Conservation (phyloP, 2,329 filamentous ascomycete genomes). For the Alternaria brassicicola region DNA sequence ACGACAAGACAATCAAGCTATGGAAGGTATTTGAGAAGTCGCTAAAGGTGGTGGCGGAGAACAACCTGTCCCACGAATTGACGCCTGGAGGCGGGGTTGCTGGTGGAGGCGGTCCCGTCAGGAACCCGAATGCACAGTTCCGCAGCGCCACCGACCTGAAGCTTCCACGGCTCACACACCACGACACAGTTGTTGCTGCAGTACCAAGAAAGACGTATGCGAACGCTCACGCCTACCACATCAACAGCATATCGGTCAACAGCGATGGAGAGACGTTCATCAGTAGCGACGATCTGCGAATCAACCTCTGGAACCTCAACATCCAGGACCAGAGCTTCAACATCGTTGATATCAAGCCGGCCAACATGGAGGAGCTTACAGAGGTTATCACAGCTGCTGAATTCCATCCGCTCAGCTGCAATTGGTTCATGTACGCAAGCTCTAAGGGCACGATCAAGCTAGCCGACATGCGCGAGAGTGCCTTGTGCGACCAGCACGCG, state of each 20-base stretch:
- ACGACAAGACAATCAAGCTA: conserved; percentile 99
- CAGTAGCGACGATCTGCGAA: conserved; percentile 94
- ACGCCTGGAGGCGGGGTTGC: conserved; percentile 74
- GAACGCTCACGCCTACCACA: conserved; percentile 98
- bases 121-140: conserved; percentile 76
- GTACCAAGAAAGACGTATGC: conserved; percentile 96
- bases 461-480: conserved; percentile 97
- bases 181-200: conserved; percentile 96
- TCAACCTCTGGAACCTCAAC: conserved; percentile 99
- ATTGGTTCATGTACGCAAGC: conserved; percentile 99
- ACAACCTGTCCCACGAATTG: conserved; percentile 94
- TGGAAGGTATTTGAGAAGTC: conserved; percentile 99
- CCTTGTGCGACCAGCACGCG: conserved; percentile 91
- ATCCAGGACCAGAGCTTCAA: conserved; percentile 99
- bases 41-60: conserved; percentile 97
- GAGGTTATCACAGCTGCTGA: conserved; percentile 98
- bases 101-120: conserved; percentile 78
- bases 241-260: conserved; percentile 99
- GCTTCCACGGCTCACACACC: conserved; percentile 93
- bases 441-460: conserved; percentile 99
- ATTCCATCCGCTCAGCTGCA: conserved; percentile 96
- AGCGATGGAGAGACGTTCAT: conserved; percentile 99
- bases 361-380: conserved; percentile 99
- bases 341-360: conserved; percentile 99
- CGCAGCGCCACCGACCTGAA: conserved; percentile 83